phyloP scores from a whole-genome alignment of 352 stramenopile species.

The Phytophthora citricola region DNA sequence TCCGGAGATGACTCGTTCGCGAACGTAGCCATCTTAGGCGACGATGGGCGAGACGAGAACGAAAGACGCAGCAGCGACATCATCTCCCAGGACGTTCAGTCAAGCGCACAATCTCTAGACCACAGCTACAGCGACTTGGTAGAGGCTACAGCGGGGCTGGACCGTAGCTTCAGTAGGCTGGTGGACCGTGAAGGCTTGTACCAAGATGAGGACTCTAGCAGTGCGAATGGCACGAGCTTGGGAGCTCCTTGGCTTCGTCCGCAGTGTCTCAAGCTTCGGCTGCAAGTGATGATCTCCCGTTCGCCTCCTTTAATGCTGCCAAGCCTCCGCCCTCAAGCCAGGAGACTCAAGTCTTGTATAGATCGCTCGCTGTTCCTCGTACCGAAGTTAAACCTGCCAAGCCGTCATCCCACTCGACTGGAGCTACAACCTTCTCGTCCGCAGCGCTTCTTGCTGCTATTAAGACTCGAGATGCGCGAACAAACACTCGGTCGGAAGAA shows the following conservation, averaged over 20 bases:
- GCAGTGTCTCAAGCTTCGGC: conserved; percentile 24
- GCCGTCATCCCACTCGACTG: conserved; percentile 6
- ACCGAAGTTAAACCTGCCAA: not conserved
- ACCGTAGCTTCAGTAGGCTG: conserved; percentile 29
- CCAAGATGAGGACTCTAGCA: conserved; percentile 1
- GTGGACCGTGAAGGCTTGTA: conserved; percentile 21
- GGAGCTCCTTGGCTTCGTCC: conserved; percentile 23
- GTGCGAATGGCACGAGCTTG: conserved; percentile 12
- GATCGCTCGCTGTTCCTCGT: conserved; percentile 16
- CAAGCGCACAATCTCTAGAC: conserved; percentile 16
- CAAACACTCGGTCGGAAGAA: conserved; percentile 37
- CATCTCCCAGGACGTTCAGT: conserved; percentile 13
- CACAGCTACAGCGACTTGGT: conserved; percentile 40
- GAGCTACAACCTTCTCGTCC: conserved; percentile 22
- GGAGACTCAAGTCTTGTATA: conserved; percentile 11
- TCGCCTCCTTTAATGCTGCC: conserved; percentile 34
- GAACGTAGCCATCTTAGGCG: conserved; percentile 39
- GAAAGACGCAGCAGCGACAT: conserved; percentile 34
- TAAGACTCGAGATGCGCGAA: conserved; percentile 28
- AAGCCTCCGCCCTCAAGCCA: conserved; percentile 6
- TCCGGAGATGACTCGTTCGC: conserved; percentile 40
- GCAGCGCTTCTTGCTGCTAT: conserved; percentile 34
- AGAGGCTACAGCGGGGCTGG: conserved; percentile 5
- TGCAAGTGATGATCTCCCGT: conserved; percentile 36
- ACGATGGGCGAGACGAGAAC: conserved; percentile 27